phyloP scores from a whole-genome alignment of 352 stramenopile genomes.

The Phytophthora quininea region DNA sequence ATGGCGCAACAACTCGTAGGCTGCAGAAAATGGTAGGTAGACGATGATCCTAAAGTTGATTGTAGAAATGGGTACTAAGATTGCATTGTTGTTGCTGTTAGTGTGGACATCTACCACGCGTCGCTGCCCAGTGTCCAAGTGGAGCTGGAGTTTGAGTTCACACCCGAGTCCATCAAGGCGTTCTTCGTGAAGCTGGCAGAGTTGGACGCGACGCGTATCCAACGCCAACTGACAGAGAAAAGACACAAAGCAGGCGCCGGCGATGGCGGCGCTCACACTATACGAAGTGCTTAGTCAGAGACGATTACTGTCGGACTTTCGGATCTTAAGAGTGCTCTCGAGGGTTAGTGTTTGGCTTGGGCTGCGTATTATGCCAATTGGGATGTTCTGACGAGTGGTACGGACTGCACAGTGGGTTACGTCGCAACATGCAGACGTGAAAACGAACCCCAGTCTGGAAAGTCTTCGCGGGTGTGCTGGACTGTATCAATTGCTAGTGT shows the following conservation, averaged over 20 bases:
- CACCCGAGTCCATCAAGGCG: constrained; percentile 61
- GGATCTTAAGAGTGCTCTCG: constrained; percentile 74
- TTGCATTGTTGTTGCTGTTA: constrained; percentile 20
- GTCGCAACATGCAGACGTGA: constrained; percentile 38
- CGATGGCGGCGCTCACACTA: constrained; percentile 50
- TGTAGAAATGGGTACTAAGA: not conserved
- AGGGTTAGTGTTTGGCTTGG: constrained; percentile 38
- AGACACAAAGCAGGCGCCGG: constrained; percentile 33
- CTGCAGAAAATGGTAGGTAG: constrained; percentile 70
- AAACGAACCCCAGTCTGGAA: constrained; percentile 48
- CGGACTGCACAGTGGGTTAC: constrained; percentile 48
- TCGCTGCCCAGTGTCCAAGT: constrained; percentile 72
- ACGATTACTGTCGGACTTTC: constrained; percentile 82
- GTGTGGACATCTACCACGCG: constrained; percentile 86
- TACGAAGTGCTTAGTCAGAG: constrained; percentile 84
- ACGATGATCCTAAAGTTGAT: not conserved
- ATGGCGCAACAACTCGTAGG: constrained; percentile 68
- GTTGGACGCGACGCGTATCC: constrained; percentile 73
- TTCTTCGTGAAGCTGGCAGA: constrained; percentile 84
- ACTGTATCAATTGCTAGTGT: constrained; percentile 78
- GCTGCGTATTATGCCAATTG: not conserved
- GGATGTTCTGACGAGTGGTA: constrained; percentile 6
- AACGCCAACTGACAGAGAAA: constrained; percentile 49
- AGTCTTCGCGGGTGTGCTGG: constrained; percentile 66
- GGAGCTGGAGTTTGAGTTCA: constrained; percentile 85